Evolutionary conservation across 805 yeast species (phyloP), one percentile per base, ranked within the genome.

Genomic region (Saccharomyces kudriavzevii): DNA sequence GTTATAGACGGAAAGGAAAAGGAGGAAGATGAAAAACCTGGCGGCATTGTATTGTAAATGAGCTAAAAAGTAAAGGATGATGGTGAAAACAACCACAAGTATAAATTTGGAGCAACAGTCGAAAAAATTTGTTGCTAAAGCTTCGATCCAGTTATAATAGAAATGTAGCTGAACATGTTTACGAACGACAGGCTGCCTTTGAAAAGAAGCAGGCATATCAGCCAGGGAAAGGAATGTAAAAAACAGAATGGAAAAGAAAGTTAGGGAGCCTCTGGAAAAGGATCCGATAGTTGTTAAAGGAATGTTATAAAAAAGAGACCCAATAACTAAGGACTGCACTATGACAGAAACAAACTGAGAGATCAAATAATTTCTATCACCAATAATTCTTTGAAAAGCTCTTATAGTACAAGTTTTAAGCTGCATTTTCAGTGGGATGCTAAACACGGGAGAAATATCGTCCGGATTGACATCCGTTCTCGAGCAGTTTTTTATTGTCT

Each of bases 71-170:
- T 80, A 81, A 28, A 78, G 63, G 28, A 76, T 68, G 47, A 79
- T 50, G 30, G 74, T 60, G 65, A 79, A 80, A 24, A 66, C 57
- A 27, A 75, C 56, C 29, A 71, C 62, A 20, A 72, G 64, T 25
- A 70, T 49, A 14, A 75, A 54, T 65, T 82, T 83, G 48, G 77
- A 70, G 1, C 88, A 87, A 55, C 84, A 63, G 50, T 81, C 84
- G 4, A 83, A 75, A 10, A 81, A 55, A 49, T 80, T 71, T 8
- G 79, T 70, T 0, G 85, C 82, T 8, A 84, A 57, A 1, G 85
- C 84, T 62, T 84, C 88, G 4, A 83, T 79, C 14, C 86, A 76
- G 3, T 87, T 85, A 46, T 80, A 76, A 66, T 84, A 84, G 57
- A 83, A 76, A 2, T 83, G 79, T 59, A 81, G 83, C 53, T 76